Evolutionary conservation across 805 yeast species (phyloP), one percentile per base, ranked within the genome.

Genomic region (Nakazawaea sp.): DNA sequence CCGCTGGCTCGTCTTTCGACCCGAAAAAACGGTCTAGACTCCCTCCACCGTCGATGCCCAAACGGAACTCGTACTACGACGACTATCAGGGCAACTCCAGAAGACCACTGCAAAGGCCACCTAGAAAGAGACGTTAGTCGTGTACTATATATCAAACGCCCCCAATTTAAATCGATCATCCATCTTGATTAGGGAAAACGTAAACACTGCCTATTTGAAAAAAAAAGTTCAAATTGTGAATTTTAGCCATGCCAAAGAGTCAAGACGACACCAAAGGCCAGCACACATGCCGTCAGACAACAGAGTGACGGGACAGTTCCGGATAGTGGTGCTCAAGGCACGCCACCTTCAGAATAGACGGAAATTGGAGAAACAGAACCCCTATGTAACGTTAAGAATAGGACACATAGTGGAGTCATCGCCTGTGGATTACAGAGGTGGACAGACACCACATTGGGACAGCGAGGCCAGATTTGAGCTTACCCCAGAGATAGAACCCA

Each of bases 391-490:
- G 5, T 68, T 85, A 10, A 65, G 97, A 40, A 68, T 92, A 4
- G 90, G 89, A 20, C 86, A 85, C 42, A 73, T 75, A 48, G 90
- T 94, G 8, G 78, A 83, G 45, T 77, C 81, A 50, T 86, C 97
- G 1, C 78, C 77, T 25, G 70, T 86, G 0, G 78, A 84, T 42
- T 71, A 75, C 36, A 64, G 97, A 46, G 98, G 96, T 1, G 98
- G 98, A 2, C 98, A 92, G 54, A 82, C 85, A 4, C 98, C 98
- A 1, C 73, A 67, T 16, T 92, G 97, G 86, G 79, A 85, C 42
- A 78, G 78, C 43, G 87, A 84, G 45, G 65, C 82, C 40, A 63
- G 85, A 46, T 85, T 83, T 51, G 71, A 71, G 27, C 63, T 86
- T 18, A 68, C 78, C 1, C 70, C 83, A 6, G 82, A 79, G 26